Evolutionary conservation across 2,329 filamentous ascomycete genomes (phyloP).

Genomic region (Periconia sp.): DNA sequence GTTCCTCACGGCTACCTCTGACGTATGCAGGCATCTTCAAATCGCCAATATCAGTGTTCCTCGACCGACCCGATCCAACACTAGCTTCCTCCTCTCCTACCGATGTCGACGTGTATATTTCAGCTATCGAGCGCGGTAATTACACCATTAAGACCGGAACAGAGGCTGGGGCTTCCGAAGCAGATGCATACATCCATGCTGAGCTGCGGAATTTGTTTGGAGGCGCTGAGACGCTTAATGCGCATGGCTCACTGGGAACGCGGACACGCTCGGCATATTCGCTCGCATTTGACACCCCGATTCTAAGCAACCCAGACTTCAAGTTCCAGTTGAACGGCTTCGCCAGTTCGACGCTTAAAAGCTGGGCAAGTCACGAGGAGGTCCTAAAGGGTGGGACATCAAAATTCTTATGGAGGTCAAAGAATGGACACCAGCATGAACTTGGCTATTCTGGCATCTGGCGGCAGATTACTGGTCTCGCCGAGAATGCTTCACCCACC

Average conservation of each 20-base stretch:
- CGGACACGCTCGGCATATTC: constrained; percentile 91
- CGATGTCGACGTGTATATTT: constrained; percentile 81
- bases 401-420: constrained; percentile 76
- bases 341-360: constrained; percentile 83
- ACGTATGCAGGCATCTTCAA: constrained; percentile 79
- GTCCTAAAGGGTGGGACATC: constrained; percentile 77
- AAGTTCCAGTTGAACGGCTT: constrained; percentile 80
- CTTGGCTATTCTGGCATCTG: constrained; percentile 81
- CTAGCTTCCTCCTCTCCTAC: constrained; percentile 73
- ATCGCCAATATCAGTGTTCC: constrained; percentile 78
- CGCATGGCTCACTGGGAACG: constrained; percentile 88
- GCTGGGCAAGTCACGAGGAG: constrained; percentile 95
- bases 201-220: constrained; percentile 92
- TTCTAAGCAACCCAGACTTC: constrained; percentile 83
- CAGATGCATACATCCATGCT: constrained; percentile 87
- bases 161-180: constrained; percentile 91
- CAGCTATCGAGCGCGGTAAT: constrained; percentile 78
- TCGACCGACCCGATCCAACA: constrained; percentile 75
- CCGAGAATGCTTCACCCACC: constrained; percentile 76
- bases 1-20: constrained; percentile 12
- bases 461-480: constrained; percentile 85
- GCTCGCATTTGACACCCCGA: constrained; percentile 80
- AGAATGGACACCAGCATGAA: constrained; percentile 72
- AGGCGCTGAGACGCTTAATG: constrained; percentile 85
- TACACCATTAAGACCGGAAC: constrained; percentile 93